Percentiles rank a stretch among this genome's conserved stretches.
Conservation (phyloP, 495 filamentous ascomycete species). For the Neurospora hispaniola region DNA sequence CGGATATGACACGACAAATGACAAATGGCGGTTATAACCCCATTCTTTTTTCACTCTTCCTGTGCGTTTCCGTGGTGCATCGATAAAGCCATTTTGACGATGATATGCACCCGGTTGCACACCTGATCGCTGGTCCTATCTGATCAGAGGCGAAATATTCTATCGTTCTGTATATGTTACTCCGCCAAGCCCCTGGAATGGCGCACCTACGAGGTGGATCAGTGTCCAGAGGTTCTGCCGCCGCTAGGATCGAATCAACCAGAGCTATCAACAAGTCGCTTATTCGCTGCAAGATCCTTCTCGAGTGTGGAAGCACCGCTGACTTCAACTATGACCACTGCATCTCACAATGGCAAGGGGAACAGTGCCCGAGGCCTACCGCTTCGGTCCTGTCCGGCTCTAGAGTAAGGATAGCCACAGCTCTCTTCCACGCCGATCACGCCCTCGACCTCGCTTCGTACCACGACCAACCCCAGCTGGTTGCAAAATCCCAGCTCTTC, state of each 20-base stretch:
- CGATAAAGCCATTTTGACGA: not conserved
- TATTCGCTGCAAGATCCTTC: not conserved
- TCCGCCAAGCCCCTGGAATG: not conserved
- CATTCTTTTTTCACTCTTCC: not conserved
- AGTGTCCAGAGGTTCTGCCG: not conserved
- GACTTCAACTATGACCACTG: not conserved
- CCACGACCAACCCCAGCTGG: not conserved
- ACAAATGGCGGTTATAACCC: not conserved
- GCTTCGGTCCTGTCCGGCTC: not conserved
- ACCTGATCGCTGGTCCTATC: not conserved
- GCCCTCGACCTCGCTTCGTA: not conserved
- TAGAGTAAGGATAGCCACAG: not conserved
- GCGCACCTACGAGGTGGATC: not conserved
- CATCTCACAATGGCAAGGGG: not conserved
- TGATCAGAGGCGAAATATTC: not conserved
- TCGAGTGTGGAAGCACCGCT: not conserved
- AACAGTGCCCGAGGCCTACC: not conserved
- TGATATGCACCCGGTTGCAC: not conserved
- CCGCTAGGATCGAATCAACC: not conserved
- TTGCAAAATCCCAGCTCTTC: not conserved
- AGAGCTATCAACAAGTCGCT: not conserved
- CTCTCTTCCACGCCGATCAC: not conserved
- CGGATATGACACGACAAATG: not conserved
- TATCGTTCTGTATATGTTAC: not conserved
- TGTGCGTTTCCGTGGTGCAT: not conserved